These are phyloP conservation scores for Reticulascus tulasneorum DNA, from an alignment of 2,329 filamentous ascomycete genomes.

Conservation along the genomic window DNA sequence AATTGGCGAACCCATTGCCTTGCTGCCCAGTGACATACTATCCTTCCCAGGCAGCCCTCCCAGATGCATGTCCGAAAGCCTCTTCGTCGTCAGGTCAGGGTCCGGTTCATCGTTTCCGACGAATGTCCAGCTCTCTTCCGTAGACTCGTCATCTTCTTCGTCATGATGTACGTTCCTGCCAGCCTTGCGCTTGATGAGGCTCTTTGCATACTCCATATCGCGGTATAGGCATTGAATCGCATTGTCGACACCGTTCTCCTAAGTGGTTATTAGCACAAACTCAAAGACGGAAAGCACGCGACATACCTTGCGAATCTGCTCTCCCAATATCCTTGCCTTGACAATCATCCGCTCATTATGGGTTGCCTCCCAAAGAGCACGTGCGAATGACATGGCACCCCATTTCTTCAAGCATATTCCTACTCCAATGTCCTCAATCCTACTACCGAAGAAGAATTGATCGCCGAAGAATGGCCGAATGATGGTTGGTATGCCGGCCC, in stretches of 20 bases:
- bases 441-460: constrained; percentile 89
- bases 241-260: constrained; percentile 87
- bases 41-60: constrained; percentile 1
- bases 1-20: constrained; percentile 1
- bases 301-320: constrained; percentile 80
- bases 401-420: constrained; percentile 86
- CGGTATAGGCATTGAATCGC: constrained; percentile 93
- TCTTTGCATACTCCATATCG: constrained; percentile 87
- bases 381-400: constrained; percentile 79
- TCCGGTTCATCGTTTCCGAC: constrained; percentile 57
- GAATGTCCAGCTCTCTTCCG: constrained; percentile 89
- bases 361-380: constrained; percentile 87
- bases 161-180: constrained; percentile 42
- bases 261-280: constrained; percentile 22
- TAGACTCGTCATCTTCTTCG: constrained; percentile 56
- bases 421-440: constrained; percentile 90
- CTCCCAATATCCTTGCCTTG: constrained; percentile 77
- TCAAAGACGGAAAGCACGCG: not conserved
- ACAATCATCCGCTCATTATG: constrained; percentile 87
- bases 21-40: constrained; percentile 6
- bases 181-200: constrained; percentile 67
- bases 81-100: constrained; percentile 37
- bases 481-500: constrained; percentile 89
- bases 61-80: constrained; percentile 24
- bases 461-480: constrained; percentile 97